Base-by-base conservation (phyloP, 352 stramenopile species). In the Hyaloperonospora arabidopsidis region DNA sequence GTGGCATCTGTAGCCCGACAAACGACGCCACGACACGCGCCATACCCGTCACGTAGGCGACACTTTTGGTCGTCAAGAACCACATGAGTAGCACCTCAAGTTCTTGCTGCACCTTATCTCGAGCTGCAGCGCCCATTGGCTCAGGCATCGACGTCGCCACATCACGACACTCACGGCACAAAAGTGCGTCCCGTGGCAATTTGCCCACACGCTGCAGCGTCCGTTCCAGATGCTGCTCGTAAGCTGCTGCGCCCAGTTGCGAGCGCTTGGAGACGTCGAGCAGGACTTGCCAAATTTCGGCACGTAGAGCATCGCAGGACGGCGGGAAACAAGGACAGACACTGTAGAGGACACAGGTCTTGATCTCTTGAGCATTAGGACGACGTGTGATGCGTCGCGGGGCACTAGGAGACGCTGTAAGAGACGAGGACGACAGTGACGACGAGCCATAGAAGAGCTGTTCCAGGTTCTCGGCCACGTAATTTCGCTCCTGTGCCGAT, bases 231-330 rank as follows among this genome's bases (percentile, higher is more conserved):
- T 10, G 25, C 25, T 32, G 25, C 49, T 91, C 81, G 34, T 84
- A 70, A 5, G 81, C 76, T 1, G 74, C 72, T 0, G 75, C 68
- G 49, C 76, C 75, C 53, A 89, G 80, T 48, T 87, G 78, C 57
- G 86, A 85, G 35, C 78, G 74, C 61, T 82, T 86, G 67, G 86
- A 87, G 11, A 91, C 81, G 54, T 88, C 83, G 15, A 91, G 64
- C 15, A 91, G 66, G 39, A 91, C 76, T 54, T 91, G 81, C 81
- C 81, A 91, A 57, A 91, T 84, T 58, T 88, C 77, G 13, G 71
- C 74, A 15, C 81, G 73, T 17, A 89, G 55, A 15, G 64, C 45
- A 22, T 66, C 70, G 45, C 71, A 84, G 32, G 75, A 56, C 14
- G 74, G 70, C 23, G 79, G 79, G 8, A 89, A 45, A 61, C 63